Conservation (phyloP, 1,284 basidiomycete genomes). For the Ustilago trichophora region DNA sequence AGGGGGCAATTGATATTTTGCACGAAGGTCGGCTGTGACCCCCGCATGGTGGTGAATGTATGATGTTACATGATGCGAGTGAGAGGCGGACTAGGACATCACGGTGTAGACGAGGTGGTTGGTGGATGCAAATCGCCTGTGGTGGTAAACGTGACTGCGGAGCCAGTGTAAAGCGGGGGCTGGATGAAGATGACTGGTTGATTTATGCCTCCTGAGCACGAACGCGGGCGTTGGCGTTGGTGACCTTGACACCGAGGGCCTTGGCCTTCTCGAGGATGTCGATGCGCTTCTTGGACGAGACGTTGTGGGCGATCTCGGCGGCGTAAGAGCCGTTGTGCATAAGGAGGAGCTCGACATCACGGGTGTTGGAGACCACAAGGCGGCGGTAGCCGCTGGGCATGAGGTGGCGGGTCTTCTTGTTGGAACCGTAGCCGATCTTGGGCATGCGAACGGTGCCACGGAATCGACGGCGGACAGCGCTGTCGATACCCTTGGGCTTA, state of each 20-base stretch:
- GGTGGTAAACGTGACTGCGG: constrained; percentile 23
- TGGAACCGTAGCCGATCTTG: constrained; percentile 67
- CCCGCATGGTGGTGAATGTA: constrained; percentile 15
- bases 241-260: constrained; percentile 74
- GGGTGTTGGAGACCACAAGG: constrained; percentile 63
- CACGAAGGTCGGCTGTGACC: constrained; percentile 2
- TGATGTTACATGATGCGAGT: constrained; percentile 45
- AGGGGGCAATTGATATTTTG: constrained; percentile 46
- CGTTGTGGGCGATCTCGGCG: constrained; percentile 96
- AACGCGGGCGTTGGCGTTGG: constrained; percentile 92
- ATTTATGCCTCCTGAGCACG: constrained; percentile 89
- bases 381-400: constrained; percentile 67
- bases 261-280: constrained; percentile 83
- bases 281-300: constrained; percentile 94
- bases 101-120: constrained; percentile 13
- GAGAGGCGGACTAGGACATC: constrained; percentile 18
- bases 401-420: constrained; percentile 67
- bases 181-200: no score
- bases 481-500: constrained; percentile 67
- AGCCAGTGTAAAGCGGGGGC: no score
- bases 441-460: constrained; percentile 61
- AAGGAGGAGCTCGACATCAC: constrained; percentile 65
- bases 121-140: background rate
- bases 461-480: constrained; percentile 64
- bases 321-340: constrained; percentile 93